These are phyloP conservation scores for Curvularia spicifera DNA, from an alignment of 2,329 filamentous ascomycete species.

Conservation along the genomic window DNA sequence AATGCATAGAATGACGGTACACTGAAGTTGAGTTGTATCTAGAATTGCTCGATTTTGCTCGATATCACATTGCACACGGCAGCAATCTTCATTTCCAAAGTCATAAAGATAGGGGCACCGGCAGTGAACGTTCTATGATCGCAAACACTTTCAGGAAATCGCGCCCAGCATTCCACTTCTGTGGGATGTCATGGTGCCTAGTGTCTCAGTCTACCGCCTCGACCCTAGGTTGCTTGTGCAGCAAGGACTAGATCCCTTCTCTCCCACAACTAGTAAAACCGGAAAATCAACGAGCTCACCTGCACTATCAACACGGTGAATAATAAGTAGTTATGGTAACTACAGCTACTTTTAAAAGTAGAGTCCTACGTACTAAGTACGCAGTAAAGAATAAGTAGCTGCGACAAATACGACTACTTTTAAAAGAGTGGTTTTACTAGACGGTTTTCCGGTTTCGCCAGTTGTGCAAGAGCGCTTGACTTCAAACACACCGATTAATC, in stretches of 20 bases:
- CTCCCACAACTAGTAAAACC: no score
- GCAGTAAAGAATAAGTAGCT: no score
- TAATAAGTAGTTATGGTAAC: no score
- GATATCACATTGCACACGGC: not conserved
- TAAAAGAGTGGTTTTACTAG: no score
- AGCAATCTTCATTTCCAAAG: not conserved
- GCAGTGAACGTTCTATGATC: not conserved
- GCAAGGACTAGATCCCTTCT: not conserved
- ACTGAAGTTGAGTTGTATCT: not conserved
- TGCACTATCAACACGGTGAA: no score
- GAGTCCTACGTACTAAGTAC: no score
- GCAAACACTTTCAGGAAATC: not conserved
- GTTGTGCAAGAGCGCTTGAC: not conserved
- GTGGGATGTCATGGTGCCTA: not conserved
- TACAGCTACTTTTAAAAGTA: no score
- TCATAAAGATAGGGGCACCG: not conserved
- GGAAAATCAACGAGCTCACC: no score
- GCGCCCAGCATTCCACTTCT: not conserved
- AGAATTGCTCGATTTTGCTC: not conserved
- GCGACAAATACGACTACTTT: no score
- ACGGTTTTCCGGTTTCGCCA: no score
- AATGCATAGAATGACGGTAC: conserved; percentile 7
- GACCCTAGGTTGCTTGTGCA: not conserved
- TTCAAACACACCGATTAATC: conserved; percentile 1
- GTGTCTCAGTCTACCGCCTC: not conserved